Evolutionary conservation across 2,329 filamentous ascomycete species (phyloP).

Genomic region (Hypoxylon sp.): DNA sequence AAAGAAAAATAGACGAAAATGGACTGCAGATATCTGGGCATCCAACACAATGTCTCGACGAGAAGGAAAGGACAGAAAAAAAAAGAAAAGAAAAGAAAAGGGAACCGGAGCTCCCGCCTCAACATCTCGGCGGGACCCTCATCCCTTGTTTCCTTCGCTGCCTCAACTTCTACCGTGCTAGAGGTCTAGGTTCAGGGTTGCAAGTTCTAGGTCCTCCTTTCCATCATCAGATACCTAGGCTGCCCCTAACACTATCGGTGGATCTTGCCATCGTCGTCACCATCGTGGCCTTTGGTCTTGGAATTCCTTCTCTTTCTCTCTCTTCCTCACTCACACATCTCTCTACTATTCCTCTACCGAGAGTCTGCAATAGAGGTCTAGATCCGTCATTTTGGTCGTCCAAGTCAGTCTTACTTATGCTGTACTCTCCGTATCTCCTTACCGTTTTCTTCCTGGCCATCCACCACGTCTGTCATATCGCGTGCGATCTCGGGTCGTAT

Average conservation of each 20-base stretch:
- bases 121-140: slow-evolving; percentile 1
- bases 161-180: neutral
- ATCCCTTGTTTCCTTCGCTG: slow-evolving; percentile 21
- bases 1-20: neutral
- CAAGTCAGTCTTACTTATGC: slow-evolving; percentile 14
- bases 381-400: neutral
- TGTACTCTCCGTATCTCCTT: neutral
- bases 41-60: neutral
- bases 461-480: neutral
- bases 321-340: no score
- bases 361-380: slow-evolving; percentile 21
- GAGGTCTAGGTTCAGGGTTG: slow-evolving; percentile 22
- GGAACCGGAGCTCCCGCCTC: neutral
- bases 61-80: no score
- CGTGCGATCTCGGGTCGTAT: slow-evolving; percentile 1
- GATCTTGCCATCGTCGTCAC: slow-evolving; percentile 9
- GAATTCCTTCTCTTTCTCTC: no score
- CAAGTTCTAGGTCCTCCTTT: slow-evolving; percentile 18
- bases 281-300: slow-evolving; percentile 3
- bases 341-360: slow-evolving; percentile 2
- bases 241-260: slow-evolving; percentile 14
- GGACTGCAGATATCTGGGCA: no score
- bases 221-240: slow-evolving; percentile 10
- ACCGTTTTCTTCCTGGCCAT: neutral
- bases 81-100: no score